Percentiles rank a stretch among this genome's conserved stretches.
These are phyloP conservation scores for Wickerhamiella infanticola DNA, from an alignment of 1,139 yeast genomes.

Conservation along the genomic window DNA sequence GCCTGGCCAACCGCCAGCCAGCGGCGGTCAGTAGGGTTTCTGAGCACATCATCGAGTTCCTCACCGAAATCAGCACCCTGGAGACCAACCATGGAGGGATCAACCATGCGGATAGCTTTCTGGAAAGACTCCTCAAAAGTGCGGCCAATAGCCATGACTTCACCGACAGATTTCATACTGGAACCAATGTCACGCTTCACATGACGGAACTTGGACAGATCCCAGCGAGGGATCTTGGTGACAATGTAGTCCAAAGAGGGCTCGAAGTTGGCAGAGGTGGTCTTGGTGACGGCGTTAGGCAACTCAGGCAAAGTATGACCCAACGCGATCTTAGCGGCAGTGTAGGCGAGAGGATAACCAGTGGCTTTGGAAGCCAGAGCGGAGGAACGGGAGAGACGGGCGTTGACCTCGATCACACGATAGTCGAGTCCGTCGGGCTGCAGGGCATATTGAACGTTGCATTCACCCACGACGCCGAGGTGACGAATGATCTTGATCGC, in stretches of 20 bases:
- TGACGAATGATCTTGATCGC: slow-evolving; percentile 96
- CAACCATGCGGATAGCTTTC: slow-evolving; percentile 94
- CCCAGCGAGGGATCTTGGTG: slow-evolving; percentile 98
- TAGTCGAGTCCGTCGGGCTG: slow-evolving; percentile 92
- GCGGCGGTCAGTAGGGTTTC: slow-evolving; percentile 93
- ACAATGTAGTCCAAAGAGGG: slow-evolving; percentile 95
- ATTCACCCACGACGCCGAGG: slow-evolving; percentile 96
- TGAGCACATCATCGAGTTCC: slow-evolving; percentile 53
- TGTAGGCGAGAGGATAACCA: slow-evolving; percentile 95
- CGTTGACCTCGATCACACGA: slow-evolving; percentile 95
- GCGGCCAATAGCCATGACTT: slow-evolving; percentile 98
- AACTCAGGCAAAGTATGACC: slow-evolving; percentile 90
- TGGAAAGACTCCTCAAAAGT: slow-evolving; percentile 95
- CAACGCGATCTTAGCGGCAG: slow-evolving; percentile 93
- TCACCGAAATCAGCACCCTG: slow-evolving; percentile 76
- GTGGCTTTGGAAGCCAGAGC: slow-evolving; percentile 98
- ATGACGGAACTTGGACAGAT: slow-evolving; percentile 84
- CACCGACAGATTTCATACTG: slow-evolving; percentile 98
- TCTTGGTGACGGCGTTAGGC: slow-evolving; percentile 91
- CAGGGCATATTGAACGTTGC: slow-evolving; percentile 94
- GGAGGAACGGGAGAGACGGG: slow-evolving; percentile 91
- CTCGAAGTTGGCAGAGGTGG: slow-evolving; percentile 92
- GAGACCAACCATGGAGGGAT: slow-evolving; percentile 81
- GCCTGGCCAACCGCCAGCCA: slow-evolving; percentile 99
- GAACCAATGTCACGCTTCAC: slow-evolving; percentile 88